Percentiles rank a stretch among this genome's conserved stretches.
Conservation (phyloP, 805 yeast species). For the Clavispora santaluciae region DNA sequence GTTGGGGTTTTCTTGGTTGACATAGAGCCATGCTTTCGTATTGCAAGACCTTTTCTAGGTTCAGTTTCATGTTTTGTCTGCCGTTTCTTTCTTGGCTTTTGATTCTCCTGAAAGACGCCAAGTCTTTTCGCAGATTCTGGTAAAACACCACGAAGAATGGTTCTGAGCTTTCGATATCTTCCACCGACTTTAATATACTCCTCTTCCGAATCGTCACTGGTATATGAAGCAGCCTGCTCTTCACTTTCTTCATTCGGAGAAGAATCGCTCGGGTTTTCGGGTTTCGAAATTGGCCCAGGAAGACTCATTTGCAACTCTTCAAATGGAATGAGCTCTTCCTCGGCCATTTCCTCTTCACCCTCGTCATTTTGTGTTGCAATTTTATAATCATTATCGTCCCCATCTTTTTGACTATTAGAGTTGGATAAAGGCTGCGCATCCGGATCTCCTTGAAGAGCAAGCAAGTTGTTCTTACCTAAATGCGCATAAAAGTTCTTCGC, state of each 20-base stretch:
- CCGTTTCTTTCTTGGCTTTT: constrained; percentile 5
- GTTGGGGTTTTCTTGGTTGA: constrained; percentile 5
- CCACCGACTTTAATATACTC: constrained; percentile 17
- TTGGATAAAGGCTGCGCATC: constrained; percentile 1
- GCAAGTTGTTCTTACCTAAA: constrained; percentile 22
- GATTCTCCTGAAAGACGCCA: constrained; percentile 16
- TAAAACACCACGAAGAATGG: constrained; percentile 30
- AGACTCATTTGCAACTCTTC: constrained; percentile 7
- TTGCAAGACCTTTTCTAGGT: constrained; percentile 35
- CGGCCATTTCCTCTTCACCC: constrained; percentile 1
- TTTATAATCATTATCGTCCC: constrained; percentile 4
- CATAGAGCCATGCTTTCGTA: constrained; percentile 18
- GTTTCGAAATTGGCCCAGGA: not conserved
- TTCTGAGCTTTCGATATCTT: constrained; percentile 21
- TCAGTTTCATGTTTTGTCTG: constrained; percentile 6
- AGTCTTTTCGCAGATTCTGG: constrained; percentile 39
- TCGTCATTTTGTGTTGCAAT: not conserved
- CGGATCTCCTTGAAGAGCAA: constrained; percentile 11
- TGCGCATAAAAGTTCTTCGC: constrained; percentile 35
- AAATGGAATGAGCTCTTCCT: constrained; percentile 9
- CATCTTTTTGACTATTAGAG: not conserved
- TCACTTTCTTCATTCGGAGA: too few species aligned
- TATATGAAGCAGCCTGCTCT: not conserved
- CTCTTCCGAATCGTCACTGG: constrained; percentile 6
- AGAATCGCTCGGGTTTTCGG: not conserved